Evolutionary conservation across 176 grass and related monocot genomes (phyloP).

Genomic region (Rhipidocladum racemiflorum): DNA sequence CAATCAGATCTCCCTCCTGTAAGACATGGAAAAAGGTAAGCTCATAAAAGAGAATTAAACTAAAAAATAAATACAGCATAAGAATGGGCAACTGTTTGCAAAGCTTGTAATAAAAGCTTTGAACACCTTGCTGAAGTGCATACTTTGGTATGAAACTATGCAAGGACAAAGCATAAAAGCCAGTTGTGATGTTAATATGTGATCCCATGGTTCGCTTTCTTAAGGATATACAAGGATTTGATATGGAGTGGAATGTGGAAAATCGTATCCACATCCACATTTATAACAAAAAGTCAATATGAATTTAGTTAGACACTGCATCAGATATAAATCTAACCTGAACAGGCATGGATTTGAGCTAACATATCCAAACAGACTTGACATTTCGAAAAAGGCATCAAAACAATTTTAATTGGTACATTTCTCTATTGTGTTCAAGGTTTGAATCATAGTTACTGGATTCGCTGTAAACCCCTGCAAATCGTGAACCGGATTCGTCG

Average conservation of each 20-base stretch:
- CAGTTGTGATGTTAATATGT: not conserved
- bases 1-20: slow-evolving; percentile 86
- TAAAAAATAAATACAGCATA: slow-evolving; percentile 8
- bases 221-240: not conserved
- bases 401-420: not conserved
- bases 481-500: too few species aligned
- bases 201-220: not conserved
- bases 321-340: not conserved
- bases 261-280: not conserved
- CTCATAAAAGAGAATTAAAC: not conserved
- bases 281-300: not conserved
- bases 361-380: not conserved
- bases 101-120: slow-evolving; percentile 9
- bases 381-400: not conserved
- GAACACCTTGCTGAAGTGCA: not conserved
- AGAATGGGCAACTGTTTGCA: not conserved
- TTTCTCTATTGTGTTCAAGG: not conserved
- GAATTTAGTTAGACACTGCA: not conserved
- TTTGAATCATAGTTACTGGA: too few species aligned
- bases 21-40: not conserved
- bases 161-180: not conserved
- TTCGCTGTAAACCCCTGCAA: too few species aligned
- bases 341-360: not conserved
- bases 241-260: not conserved
- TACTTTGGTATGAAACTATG: not conserved